Evolutionary conservation across 2,329 filamentous ascomycete species (phyloP).

Genomic region (Colletotrichum cordylinicola): DNA sequence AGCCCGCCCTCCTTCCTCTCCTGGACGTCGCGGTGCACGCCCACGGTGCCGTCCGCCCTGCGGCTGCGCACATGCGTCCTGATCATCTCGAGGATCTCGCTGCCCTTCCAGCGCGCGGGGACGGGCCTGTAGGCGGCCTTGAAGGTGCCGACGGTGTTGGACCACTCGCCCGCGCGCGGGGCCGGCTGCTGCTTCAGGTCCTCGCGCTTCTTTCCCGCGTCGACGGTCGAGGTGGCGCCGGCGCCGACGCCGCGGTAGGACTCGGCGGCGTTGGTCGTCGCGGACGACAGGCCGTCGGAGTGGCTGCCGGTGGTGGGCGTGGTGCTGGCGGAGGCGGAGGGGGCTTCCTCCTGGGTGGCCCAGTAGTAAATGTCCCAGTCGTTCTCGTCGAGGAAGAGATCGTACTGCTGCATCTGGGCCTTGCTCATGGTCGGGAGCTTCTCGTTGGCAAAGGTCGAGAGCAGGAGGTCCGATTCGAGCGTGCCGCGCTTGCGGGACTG

Average conservation of each 20-base stretch:
- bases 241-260: constrained; percentile 14
- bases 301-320: constrained; percentile 41
- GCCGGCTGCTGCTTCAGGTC: constrained; percentile 28
- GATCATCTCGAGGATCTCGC: constrained; percentile 78
- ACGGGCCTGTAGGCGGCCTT: constrained; percentile 93
- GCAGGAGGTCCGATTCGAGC: constrained; percentile 92
- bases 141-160: constrained; percentile 93
- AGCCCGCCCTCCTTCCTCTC: constrained; percentile 46
- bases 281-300: background rate
- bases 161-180: constrained; percentile 78
- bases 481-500: constrained; percentile 96
- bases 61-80: constrained; percentile 78
- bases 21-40: constrained; percentile 27
- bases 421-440: constrained; percentile 78
- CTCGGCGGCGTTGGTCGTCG: constrained; percentile 27
- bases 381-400: constrained; percentile 95
- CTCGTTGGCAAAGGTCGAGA: constrained; percentile 90
- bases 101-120: constrained; percentile 82
- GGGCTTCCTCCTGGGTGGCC: constrained; percentile 81
- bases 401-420: constrained; percentile 81
- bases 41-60: constrained; percentile 46
- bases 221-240: constrained; percentile 18
- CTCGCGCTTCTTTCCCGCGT: constrained; percentile 29
- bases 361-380: constrained; percentile 99
- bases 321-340: constrained; percentile 49